These are phyloP conservation scores for Penicillium sp. DNA, from an alignment of 2,329 filamentous ascomycete genomes.

Conservation along the genomic window DNA sequence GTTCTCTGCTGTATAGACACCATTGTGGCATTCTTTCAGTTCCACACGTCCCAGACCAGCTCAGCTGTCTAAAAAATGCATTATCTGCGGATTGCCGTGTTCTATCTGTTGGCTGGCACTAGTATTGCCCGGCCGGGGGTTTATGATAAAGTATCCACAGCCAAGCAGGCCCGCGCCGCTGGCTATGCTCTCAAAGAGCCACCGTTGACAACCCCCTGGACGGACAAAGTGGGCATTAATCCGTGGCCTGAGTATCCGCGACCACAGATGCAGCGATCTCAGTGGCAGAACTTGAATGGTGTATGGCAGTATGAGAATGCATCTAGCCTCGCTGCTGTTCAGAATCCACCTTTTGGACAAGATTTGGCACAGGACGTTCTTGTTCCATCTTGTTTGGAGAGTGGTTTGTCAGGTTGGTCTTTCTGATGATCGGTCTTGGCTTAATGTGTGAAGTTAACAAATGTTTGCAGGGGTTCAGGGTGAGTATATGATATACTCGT, in stretches of 20 bases:
- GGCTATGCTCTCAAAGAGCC: constrained; percentile 43
- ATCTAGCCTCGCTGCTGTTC: constrained; percentile 37
- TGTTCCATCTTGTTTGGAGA: constrained; percentile 57
- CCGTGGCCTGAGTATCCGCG: constrained; percentile 54
- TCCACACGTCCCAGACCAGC: background rate
- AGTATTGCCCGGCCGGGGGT: constrained; percentile 11
- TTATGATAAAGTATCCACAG: background rate
- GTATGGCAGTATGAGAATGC: constrained; percentile 50
- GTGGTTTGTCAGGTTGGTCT: constrained; percentile 49
- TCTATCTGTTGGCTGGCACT: constrained; percentile 13
- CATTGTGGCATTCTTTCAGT: background rate
- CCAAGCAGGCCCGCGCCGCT: constrained; percentile 15
- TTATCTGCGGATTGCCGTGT: constrained; percentile 8
- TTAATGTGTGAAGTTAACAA: background rate
- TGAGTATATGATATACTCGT: constrained; percentile 42
- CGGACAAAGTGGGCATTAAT: constrained; percentile 47
- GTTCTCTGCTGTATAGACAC: background rate
- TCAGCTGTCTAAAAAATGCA: constrained; percentile 12
- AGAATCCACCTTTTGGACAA: constrained; percentile 48
- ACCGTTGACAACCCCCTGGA: constrained; percentile 50
- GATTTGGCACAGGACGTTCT: constrained; percentile 48
- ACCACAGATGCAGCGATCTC: constrained; percentile 46
- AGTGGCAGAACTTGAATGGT: constrained; percentile 54
- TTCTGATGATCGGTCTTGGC: background rate
- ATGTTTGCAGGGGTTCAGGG: constrained; percentile 38